Conservation (phyloP, 768 basidiomycete genomes). For the Pisolithus marmoratus region DNA sequence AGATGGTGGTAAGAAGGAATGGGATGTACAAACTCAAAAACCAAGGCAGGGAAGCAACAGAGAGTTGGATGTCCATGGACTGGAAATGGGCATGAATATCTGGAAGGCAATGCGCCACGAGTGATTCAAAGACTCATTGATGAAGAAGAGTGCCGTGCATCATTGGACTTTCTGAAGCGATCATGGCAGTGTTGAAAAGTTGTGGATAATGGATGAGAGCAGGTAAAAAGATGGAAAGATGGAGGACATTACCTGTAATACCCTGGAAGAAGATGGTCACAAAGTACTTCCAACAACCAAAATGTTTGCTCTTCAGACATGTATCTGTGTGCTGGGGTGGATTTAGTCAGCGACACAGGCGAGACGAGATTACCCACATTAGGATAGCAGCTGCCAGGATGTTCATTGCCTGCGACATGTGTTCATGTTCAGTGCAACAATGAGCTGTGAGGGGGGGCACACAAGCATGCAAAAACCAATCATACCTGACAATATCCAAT, state of each 20-base stretch:
- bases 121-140: conserved; percentile 93
- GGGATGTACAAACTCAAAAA: conserved; percentile 84
- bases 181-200: not conserved
- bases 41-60: conserved; percentile 96
- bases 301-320: conserved; percentile 99
- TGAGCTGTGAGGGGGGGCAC: too few relatives aligned
- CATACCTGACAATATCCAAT: conserved; percentile 89
- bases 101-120: conserved; percentile 84
- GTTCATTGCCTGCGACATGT: conserved; percentile 77
- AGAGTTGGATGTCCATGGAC: conserved; percentile 89
- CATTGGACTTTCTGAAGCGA: conserved; percentile 58
- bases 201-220: too few relatives aligned
- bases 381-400: conserved; percentile 94
- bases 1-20: too few relatives aligned
- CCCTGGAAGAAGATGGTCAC: conserved; percentile 92
- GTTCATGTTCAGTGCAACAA: too few relatives aligned
- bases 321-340: conserved; percentile 51
- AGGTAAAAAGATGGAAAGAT: too few relatives aligned
- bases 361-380: conserved; percentile 48
- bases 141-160: conserved; percentile 99
- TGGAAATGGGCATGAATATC: conserved; percentile 93
- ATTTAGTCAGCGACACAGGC: not conserved
- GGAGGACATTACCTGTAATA: conserved; percentile 76
- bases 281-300: conserved; percentile 93
- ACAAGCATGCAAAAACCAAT: not conserved